phyloP scores from a whole-genome alignment of 148 eudicot genomes.

The Heliamphora exappendiculata region DNA sequence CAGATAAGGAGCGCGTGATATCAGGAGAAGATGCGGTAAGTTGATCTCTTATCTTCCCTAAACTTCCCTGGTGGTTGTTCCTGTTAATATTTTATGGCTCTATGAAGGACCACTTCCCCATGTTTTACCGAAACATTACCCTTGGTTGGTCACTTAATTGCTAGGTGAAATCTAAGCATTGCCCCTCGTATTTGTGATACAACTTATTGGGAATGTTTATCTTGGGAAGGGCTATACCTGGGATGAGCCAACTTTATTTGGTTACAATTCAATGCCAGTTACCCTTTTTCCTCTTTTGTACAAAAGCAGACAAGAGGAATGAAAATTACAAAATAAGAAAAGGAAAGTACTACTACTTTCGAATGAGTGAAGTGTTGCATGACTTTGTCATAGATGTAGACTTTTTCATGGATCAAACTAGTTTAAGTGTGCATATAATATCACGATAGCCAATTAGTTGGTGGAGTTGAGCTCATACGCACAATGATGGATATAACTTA shows the following conservation, averaged over 20 bases:
- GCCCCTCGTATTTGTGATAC: not conserved
- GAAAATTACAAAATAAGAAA: too few relatives aligned
- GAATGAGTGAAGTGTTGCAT: too few relatives aligned
- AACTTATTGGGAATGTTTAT: not conserved
- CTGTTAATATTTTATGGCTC: not conserved
- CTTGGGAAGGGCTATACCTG: not conserved
- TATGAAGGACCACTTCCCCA: not conserved
- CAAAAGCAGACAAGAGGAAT: not conserved
- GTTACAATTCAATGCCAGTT: not conserved
- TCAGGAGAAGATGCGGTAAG: conserved; percentile 96
- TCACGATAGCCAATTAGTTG: not conserved
- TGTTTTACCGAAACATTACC: not conserved
- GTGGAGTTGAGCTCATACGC: not conserved
- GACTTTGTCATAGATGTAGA: too few relatives aligned
- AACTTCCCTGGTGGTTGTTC: not conserved
- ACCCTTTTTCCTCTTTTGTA: not conserved
- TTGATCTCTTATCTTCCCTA: conserved; percentile 6
- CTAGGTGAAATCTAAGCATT: not conserved
- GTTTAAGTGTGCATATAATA: not conserved
- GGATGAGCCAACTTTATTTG: not conserved
- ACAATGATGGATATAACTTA: not conserved
- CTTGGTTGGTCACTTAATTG: not conserved
- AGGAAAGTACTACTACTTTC: too few relatives aligned
- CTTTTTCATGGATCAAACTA: not conserved
- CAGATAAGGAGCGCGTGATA: conserved; percentile 74